A percentile compares a stretch with the other conserved stretches of the same genome.
Evolutionary conservation across 1,284 basidiomycete species (phyloP).

Genomic region (Flammula alnicola): DNA sequence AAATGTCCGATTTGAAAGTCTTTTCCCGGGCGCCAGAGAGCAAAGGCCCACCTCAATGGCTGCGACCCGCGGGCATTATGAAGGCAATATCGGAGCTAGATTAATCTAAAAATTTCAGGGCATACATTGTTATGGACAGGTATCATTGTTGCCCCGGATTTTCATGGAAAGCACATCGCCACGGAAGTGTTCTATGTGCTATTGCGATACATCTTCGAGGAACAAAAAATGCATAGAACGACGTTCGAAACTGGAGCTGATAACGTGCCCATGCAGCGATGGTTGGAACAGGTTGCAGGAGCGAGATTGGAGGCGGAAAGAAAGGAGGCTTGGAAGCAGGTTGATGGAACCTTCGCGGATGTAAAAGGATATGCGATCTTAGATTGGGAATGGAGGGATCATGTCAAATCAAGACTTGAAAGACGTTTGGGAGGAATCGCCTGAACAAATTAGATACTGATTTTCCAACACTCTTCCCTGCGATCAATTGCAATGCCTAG

Average conservation of each 20-base stretch:
- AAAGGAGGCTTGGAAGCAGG: constrained; percentile 42
- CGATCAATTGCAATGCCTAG: too few species aligned
- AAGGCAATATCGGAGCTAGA: too few species aligned
- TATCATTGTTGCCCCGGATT: constrained; percentile 40
- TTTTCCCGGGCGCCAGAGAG: too few species aligned
- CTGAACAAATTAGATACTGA: too few species aligned
- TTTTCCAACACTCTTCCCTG: too few species aligned
- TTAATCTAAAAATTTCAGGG: too few species aligned
- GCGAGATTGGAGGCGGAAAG: constrained; percentile 40
- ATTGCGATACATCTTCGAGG: constrained; percentile 44
- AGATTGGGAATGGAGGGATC: constrained; percentile 44
- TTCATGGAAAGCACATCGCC: constrained; percentile 41
- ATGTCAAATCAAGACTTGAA: constrained; percentile 35
- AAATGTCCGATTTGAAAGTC: too few species aligned
- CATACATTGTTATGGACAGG: too few species aligned
- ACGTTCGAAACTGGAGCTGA: constrained; percentile 45
- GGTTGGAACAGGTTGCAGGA: constrained; percentile 46
- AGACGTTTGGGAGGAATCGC: constrained; percentile 19
- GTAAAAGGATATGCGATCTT: constrained; percentile 46
- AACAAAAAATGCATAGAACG: constrained; percentile 42
- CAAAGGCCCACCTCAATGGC: too few species aligned
- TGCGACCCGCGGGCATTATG: too few species aligned
- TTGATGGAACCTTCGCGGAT: constrained; percentile 40
- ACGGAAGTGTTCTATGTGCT: constrained; percentile 46
- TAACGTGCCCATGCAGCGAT: constrained; percentile 46